A percentile compares a stretch with the other conserved stretches of the same genome.
These are phyloP conservation scores for Santalum album DNA, from an alignment of 164 flowering plant species.

Conservation along the genomic window DNA sequence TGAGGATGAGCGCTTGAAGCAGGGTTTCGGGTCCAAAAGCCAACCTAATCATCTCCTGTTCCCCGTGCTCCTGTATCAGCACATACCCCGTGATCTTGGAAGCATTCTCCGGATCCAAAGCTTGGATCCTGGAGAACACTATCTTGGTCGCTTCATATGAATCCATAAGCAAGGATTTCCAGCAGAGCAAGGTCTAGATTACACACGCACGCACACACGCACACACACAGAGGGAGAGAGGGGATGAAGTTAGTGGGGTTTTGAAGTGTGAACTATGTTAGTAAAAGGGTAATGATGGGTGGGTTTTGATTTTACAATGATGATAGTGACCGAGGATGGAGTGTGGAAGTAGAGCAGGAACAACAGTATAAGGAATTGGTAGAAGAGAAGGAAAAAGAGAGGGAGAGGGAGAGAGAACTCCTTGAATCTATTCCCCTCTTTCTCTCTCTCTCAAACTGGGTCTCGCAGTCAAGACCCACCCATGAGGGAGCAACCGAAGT, in stretches of 20 bases:
- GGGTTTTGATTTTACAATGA: slow-evolving; percentile 3
- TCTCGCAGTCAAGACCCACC: background rate
- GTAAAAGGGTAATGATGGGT: background rate
- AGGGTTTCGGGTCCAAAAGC: slow-evolving; percentile 4
- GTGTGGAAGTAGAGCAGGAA: background rate
- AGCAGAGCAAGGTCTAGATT: no score
- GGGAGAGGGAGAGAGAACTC: background rate
- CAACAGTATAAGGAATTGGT: background rate
- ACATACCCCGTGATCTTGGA: slow-evolving; percentile 4
- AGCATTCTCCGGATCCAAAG: slow-evolving; percentile 29
- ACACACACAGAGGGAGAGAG: background rate
- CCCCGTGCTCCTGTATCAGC: slow-evolving; percentile 6
- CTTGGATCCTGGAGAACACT: slow-evolving; percentile 38
- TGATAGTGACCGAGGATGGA: background rate
- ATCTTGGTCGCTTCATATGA: slow-evolving; percentile 35
- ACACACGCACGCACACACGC: no score
- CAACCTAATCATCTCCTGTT: slow-evolving; percentile 3
- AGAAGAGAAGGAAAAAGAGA: background rate
- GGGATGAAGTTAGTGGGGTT: background rate
- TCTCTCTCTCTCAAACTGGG: background rate
- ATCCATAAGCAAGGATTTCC: slow-evolving; percentile 30
- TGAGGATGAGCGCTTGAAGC: background rate
- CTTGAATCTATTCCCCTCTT: background rate
- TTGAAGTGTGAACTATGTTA: background rate
- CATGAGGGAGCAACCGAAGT: background rate